phyloP scores from a whole-genome alignment of 768 basidiomycete genomes.

The Leucosporidium creatinivorum region DNA sequence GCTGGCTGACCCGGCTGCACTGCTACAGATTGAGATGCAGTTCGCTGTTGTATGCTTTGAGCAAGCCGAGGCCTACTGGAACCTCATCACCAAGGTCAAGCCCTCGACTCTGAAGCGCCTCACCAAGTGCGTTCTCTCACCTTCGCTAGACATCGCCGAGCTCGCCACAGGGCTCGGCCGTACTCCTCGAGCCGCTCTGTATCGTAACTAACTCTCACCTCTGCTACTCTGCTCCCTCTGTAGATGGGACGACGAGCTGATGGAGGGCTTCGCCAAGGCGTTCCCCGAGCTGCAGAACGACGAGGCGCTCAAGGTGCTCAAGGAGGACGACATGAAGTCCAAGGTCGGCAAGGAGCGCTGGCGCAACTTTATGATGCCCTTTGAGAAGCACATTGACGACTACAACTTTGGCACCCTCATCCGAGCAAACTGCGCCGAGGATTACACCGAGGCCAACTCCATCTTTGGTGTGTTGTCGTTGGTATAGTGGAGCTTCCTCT shows the following conservation, averaged over 20 bases:
- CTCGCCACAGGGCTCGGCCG: background rate
- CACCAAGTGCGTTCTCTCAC: constrained; percentile 56
- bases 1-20: background rate
- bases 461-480: constrained; percentile 63
- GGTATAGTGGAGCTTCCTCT: background rate
- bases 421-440: constrained; percentile 64
- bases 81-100: constrained; percentile 69
- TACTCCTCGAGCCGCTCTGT: background rate
- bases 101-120: constrained; percentile 64
- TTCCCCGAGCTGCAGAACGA: constrained; percentile 65
- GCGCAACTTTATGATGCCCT: constrained; percentile 78
- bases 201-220: background rate
- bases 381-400: constrained; percentile 57
- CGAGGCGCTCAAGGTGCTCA: constrained; percentile 52
- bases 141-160: background rate
- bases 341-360: constrained; percentile 77
- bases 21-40: constrained; percentile 87
- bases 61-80: constrained; percentile 97
- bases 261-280: constrained; percentile 58
- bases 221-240: background rate
- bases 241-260: constrained; percentile 87
- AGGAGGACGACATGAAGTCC: constrained; percentile 92
- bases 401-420: constrained; percentile 96
- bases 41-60: constrained; percentile 94
- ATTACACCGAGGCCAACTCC: constrained; percentile 85